Evolutionary conservation across 495 filamentous ascomycete species (phyloP).

Genomic region (Lichina pygmaea): DNA sequence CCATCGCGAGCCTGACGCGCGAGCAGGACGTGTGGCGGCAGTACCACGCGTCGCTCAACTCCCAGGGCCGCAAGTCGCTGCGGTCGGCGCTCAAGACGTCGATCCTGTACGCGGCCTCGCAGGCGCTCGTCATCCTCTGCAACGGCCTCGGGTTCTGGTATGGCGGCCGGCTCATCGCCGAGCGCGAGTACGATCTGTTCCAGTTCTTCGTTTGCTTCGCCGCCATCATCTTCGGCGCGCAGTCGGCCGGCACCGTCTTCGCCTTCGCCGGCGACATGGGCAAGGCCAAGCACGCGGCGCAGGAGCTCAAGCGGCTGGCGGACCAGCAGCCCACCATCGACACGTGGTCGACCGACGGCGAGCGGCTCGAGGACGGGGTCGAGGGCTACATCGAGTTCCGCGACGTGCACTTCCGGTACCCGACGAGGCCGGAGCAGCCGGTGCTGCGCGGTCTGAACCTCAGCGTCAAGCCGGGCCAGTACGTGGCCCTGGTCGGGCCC

Average conservation of each 20-base stretch:
- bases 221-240: conserved; percentile 55
- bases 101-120: conserved; percentile 49
- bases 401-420: conserved; percentile 61
- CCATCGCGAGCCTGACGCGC: conserved; percentile 69
- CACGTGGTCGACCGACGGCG: conserved; percentile 52
- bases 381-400: conserved; percentile 51
- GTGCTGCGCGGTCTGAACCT: conserved; percentile 51
- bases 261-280: conserved; percentile 71
- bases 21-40: conserved; percentile 50
- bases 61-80: conserved; percentile 33
- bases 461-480: conserved; percentile 45
- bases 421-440: conserved; percentile 51
- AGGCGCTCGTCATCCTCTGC: conserved; percentile 54
- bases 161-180: conserved; percentile 53
- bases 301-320: conserved; percentile 49
- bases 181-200: conserved; percentile 40
- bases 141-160: conserved; percentile 90
- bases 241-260: conserved; percentile 69
- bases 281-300: conserved; percentile 59
- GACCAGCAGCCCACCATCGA: conserved; percentile 57
- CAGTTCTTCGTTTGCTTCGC: conserved; percentile 72
- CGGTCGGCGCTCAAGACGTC: conserved; percentile 40
- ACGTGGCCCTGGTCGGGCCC: conserved; percentile 56
- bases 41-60: conserved; percentile 41
- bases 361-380: conserved; percentile 21